Percentiles rank a stretch among this genome's conserved stretches.
Conservation (phyloP, 164 flowering plant species). For the Aristolochia contorta region DNA sequence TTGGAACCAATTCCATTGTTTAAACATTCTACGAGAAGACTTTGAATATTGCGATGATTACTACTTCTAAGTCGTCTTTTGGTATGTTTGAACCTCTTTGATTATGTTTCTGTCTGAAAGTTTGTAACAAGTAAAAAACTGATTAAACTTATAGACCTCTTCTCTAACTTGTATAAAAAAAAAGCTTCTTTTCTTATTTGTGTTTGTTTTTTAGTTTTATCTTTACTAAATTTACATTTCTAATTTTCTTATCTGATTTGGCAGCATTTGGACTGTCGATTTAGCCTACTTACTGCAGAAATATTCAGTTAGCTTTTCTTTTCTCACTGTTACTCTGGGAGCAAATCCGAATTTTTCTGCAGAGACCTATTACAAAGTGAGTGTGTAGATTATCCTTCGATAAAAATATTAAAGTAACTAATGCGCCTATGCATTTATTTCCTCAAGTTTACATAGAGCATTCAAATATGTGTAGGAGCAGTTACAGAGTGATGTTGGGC, state of each 20-base stretch:
- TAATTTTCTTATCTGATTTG: slow-evolving; percentile 4
- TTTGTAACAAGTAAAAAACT: too few relatives aligned
- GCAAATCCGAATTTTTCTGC: slow-evolving; percentile 76
- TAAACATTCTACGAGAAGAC: too few relatives aligned
- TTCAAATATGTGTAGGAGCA: slow-evolving; percentile 56
- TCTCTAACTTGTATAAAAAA: too few relatives aligned
- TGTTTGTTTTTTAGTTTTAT: neutral
- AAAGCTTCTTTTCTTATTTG: neutral
- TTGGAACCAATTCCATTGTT: too few relatives aligned
- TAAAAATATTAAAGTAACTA: neutral
- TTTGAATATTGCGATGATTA: too few relatives aligned
- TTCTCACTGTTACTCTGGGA: slow-evolving; percentile 87
- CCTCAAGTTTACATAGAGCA: neutral
- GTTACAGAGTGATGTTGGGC: slow-evolving; percentile 54
- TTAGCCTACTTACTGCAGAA: slow-evolving; percentile 78
- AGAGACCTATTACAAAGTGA: slow-evolving; percentile 89
- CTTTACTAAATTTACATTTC: neutral
- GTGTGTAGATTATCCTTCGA: neutral
- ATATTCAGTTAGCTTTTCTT: slow-evolving; percentile 70
- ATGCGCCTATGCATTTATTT: neutral
- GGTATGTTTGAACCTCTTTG: too few relatives aligned
- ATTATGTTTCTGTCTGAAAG: too few relatives aligned
- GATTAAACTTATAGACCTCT: too few relatives aligned
- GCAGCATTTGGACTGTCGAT: slow-evolving; percentile 99
- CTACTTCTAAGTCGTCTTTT: too few relatives aligned